These are phyloP conservation scores for Xanthoconium purpureum DNA, from an alignment of 768 basidiomycete species.

Conservation along the genomic window DNA sequence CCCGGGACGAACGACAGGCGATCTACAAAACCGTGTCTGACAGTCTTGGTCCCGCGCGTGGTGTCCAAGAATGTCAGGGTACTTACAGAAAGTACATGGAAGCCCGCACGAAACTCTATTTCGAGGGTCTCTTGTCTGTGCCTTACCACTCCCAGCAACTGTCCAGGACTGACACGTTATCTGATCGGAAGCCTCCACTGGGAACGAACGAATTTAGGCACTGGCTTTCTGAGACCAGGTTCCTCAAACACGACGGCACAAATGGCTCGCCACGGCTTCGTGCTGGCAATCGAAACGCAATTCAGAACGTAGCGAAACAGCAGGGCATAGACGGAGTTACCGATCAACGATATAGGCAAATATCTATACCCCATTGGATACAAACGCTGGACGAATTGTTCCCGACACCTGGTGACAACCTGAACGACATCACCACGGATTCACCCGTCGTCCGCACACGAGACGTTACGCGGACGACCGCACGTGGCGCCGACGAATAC, in stretches of 20 bases:
- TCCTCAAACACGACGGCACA: constrained; percentile 21
- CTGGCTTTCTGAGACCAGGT: constrained; percentile 31
- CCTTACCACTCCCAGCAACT: constrained; percentile 15
- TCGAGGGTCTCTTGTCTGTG: constrained; percentile 37
- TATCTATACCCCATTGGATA: constrained; percentile 5
- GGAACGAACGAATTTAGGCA: constrained; percentile 28
- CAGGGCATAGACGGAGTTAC: constrained; percentile 1
- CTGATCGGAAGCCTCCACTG: constrained; percentile 14
- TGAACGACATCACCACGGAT: constrained; percentile 14
- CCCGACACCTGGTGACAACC: constrained; percentile 8
- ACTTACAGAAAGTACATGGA: constrained; percentile 53
- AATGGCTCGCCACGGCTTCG: constrained; percentile 11
- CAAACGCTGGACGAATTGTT: constrained; percentile 29
- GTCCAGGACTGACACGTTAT: constrained; percentile 1
- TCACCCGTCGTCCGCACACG: constrained; percentile 27
- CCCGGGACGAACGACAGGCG: constrained; percentile 44
- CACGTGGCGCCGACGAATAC: constrained; percentile 9
- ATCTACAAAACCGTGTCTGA: constrained; percentile 51
- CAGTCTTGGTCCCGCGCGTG: constrained; percentile 43
- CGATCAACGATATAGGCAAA: constrained; percentile 7
- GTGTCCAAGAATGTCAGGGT: constrained; percentile 50
- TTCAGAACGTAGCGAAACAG: constrained; percentile 7
- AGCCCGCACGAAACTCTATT: constrained; percentile 45
- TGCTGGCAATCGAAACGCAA: constrained; percentile 10
- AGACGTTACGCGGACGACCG: constrained; percentile 7